Base-by-base conservation (phyloP, 352 stramenopile species). In the Phytophthora pistaciae region DNA sequence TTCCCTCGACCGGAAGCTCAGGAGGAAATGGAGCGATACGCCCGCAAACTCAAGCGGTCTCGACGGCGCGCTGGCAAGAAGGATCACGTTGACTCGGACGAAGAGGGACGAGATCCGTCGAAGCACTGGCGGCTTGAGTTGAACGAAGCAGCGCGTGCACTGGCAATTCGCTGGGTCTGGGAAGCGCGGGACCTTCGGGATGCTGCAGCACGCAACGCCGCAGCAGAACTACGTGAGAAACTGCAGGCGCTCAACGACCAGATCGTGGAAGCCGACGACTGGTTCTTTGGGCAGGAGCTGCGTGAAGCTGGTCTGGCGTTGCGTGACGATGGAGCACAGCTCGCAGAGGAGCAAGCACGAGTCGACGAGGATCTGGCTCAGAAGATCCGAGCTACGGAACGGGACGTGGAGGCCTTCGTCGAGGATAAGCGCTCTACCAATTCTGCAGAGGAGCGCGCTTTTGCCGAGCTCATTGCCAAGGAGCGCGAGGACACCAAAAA, bases 251-350 rank as follows among this genome's bases (percentile, higher is more conserved):
- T 94, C n/a, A 75, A 84, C 36, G 80, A 77, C 21, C 84, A 96
- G 54, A 98, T 98, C 72, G 87, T 91, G 4, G 89, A 96, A 64
- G 91, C 96, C n/a, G 93, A 98, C 58, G 93, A 98, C 77, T 98
- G 95, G 93, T 98, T 96, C 75, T 98, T 91, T 60, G 88, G 90
- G 1, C 89, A 88, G 8, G 95, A 97, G 57, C 68, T 98, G 60
- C 87, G 91, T 5, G 57, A 98, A 53, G 90, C 95, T 58, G 94
- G 91, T 14, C 60, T 85, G n/a, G 74, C 72, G 33, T 61, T 97
- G 1, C 64, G 82, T 54, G 79, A 88, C 2, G 84, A 94, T 44
- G 91, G 81, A 1, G 70, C 66, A 2, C 79, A 85, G 54, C 77
- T 95, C 2, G 64, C 77, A 4, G 70, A 84, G 52, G 87, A 93